Evolutionary conservation across 2,329 filamentous ascomycete species (phyloP), one percentile per base, ranked within the genome.

Genomic region (Hypoxylon sp.): DNA sequence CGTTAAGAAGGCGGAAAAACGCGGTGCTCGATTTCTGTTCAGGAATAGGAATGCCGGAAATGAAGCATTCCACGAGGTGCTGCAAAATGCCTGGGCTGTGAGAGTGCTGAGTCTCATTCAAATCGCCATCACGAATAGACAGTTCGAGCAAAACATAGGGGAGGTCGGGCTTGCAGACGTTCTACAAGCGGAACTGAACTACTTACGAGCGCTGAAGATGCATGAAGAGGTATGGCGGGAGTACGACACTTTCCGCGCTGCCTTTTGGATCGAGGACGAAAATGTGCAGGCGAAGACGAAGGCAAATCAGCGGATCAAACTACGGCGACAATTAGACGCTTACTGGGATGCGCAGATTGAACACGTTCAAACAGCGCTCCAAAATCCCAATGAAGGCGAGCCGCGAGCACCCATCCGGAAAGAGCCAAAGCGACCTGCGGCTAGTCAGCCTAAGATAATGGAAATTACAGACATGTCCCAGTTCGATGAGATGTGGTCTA

Each of bases 221-320:
- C 69, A 73, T 13, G 73, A 75, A 52, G 36, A 63, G 11, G 1
- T 72, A 4, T 75, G 70, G 51, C 34, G 30, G 23, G 71, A 74
- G 38, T 74, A 67, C 45, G 73, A 75, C 17, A 59, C 48, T 13
- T 67, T 60, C 32, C 65, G 60, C 9, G 59, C 23, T n/a, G 63
- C 52, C 11, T n/a, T 30, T 17, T 45, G 17, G 61, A 1, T 14
- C 3, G 21, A 2, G 23, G 57, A 14, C 2, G 14, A 14, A 5
- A 11, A 14, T 3, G 2, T 28, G n/a, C 6, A 3, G 13, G 25
- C 1, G 5, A n/a, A 14, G n/a, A 23, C 30, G 2, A 51, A 10
- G 2, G 30, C 10, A 6, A 9, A 30, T 9, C 5, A 30, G 3
- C 57, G 62, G 3, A 17, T 51, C n/a, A 11, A 23, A 6, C 28